Evolutionary conservation across 306 rosid genomes (phyloP).

Genomic region (Ziziphus jujuba): DNA sequence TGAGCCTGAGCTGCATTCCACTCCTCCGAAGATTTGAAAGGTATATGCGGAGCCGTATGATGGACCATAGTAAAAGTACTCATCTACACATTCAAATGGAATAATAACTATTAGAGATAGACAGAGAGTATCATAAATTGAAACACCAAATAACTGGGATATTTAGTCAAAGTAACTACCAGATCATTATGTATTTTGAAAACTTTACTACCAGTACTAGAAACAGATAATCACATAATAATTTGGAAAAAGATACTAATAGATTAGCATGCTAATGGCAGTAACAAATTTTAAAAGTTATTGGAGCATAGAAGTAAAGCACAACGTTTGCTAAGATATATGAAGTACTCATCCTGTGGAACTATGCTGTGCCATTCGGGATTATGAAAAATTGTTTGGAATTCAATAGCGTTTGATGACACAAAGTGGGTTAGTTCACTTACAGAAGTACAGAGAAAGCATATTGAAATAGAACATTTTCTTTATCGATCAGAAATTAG

Average conservation of each 20-base stretch:
- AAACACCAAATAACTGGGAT: neutral
- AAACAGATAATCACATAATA: neutral
- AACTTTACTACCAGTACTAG: neutral
- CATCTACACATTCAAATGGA: constrained; percentile 54
- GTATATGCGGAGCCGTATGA: constrained; percentile 97
- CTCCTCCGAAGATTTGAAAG: constrained; percentile 80
- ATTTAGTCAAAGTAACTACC: neutral
- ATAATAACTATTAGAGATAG: constrained; percentile 24
- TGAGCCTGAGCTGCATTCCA: constrained; percentile 97
- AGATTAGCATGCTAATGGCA: neutral
- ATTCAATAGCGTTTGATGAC: neutral
- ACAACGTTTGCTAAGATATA: too few relatives aligned
- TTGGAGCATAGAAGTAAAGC: too few relatives aligned
- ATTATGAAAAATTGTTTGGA: too few relatives aligned
- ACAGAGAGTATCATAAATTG: neutral
- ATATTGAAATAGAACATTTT: too few relatives aligned
- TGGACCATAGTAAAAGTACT: constrained; percentile 99
- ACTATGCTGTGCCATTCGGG: too few relatives aligned
- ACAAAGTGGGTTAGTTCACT: neutral
- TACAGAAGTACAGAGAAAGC: neutral
- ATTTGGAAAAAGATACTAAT: neutral
- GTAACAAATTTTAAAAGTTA: neutral
- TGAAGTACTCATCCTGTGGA: too few relatives aligned
- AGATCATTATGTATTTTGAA: neutral
- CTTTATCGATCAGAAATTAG: too few relatives aligned